These are phyloP conservation scores for Colletotrichum sp. DNA, from an alignment of 2,329 filamentous ascomycete species.

Conservation along the genomic window DNA sequence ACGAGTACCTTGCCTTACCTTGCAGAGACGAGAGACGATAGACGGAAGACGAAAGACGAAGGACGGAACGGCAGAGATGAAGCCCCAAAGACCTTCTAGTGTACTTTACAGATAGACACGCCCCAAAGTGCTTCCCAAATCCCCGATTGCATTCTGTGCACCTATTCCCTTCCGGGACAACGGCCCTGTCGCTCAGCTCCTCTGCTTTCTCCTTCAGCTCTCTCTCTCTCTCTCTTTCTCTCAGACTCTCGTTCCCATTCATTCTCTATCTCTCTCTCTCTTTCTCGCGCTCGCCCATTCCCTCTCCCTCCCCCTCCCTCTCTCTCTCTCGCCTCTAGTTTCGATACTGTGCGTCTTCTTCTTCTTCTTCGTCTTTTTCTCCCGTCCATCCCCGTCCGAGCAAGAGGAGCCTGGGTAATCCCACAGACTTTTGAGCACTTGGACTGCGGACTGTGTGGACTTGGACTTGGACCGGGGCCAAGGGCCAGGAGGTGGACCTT, in stretches of 20 bases:
- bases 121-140: neutral
- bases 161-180: neutral
- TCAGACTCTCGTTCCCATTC: neutral
- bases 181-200: neutral
- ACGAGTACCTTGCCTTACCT: too few species aligned
- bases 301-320: neutral
- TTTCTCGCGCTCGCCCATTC: neutral
- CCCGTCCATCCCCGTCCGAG: neutral
- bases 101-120: neutral
- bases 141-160: neutral
- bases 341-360: neutral
- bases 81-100: neutral
- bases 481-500: neutral
- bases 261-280: neutral
- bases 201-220: neutral
- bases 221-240: neutral
- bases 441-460: neutral
- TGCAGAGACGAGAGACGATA: too few species aligned
- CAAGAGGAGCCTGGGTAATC: neutral
- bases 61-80: neutral
- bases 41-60: too few species aligned
- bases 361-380: too few species aligned
- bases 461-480: neutral
- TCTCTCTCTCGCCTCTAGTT: neutral
- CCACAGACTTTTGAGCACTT: neutral